Conservation (phyloP, 805 yeast genomes). For the Diddensiella transvaalensis region DNA sequence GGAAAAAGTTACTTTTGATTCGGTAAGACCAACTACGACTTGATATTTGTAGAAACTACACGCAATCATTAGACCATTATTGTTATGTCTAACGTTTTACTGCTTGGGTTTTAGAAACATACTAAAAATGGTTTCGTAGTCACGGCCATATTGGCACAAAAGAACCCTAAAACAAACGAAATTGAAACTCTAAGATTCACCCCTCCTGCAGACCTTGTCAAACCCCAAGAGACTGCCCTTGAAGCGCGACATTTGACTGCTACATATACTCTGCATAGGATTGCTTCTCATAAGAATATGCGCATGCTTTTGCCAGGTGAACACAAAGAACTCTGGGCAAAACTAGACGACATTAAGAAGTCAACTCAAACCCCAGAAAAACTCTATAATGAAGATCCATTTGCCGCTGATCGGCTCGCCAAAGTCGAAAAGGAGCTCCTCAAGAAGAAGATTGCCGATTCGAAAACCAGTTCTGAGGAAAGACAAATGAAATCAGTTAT, state of each 20-base stretch:
- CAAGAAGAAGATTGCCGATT: constrained; percentile 8
- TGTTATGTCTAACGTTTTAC: background rate
- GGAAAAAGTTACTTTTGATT: constrained; percentile 79
- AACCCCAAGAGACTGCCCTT: constrained; percentile 72
- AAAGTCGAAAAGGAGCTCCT: constrained; percentile 44
- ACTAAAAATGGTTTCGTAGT: constrained; percentile 60
- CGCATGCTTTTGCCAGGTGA: constrained; percentile 84
- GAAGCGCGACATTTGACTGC: constrained; percentile 93
- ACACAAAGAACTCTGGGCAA: constrained; percentile 75
- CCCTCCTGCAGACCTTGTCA: constrained; percentile 48
- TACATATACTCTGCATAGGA: constrained; percentile 76
- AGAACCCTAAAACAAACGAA: constrained; percentile 79
- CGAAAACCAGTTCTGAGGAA: constrained; percentile 14
- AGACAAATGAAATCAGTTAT: constrained; percentile 6
- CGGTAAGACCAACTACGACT: constrained; percentile 28
- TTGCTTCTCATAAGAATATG: constrained; percentile 76
- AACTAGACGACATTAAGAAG: constrained; percentile 60
- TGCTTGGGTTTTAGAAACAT: constrained; percentile 28
- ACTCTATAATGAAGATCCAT: constrained; percentile 54
- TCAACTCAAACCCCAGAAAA: background rate
- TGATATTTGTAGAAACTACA: no score
- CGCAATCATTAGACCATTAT: constrained; percentile 19
- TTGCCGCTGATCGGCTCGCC: constrained; percentile 59
- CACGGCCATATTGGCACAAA: constrained; percentile 59
- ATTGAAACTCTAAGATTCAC: constrained; percentile 52